Evolutionary conservation across 1,139 yeast genomes (phyloP).

Genomic region (Saccharomycopsis crataegensis): DNA sequence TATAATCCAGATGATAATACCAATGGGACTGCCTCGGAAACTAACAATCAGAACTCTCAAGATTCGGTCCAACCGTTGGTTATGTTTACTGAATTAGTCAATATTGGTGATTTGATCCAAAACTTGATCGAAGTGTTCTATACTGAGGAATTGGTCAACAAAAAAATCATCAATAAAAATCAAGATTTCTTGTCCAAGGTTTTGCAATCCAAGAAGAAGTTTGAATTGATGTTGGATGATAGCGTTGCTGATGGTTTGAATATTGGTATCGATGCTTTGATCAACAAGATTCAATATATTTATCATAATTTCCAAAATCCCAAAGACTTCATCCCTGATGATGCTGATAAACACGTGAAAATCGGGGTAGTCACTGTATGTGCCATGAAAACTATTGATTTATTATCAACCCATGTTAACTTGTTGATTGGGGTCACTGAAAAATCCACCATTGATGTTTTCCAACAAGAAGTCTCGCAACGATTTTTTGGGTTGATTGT

Average conservation of each 20-base stretch:
- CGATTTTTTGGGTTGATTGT: constrained; percentile 73
- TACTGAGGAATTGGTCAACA: constrained; percentile 68
- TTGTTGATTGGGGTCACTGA: constrained; percentile 80
- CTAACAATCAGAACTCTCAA: constrained; percentile 6
- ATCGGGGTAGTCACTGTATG: constrained; percentile 53
- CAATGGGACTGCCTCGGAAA: neutral
- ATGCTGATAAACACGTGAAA: constrained; percentile 22
- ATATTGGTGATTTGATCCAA: constrained; percentile 84
- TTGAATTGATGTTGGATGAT: constrained; percentile 77
- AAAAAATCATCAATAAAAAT: constrained; percentile 57
- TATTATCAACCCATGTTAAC: constrained; percentile 67
- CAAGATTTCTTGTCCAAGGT: constrained; percentile 75
- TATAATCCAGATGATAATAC: constrained; percentile 54
- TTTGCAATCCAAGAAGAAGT: constrained; percentile 68
- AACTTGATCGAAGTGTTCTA: constrained; percentile 91
- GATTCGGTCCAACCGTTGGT: constrained; percentile 69
- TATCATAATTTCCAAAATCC: constrained; percentile 45
- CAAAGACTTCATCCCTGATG: constrained; percentile 43
- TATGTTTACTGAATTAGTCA: constrained; percentile 81
- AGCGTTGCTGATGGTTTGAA: constrained; percentile 90
- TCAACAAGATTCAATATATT: constrained; percentile 61
- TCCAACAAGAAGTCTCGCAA: constrained; percentile 89
- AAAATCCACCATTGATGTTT: constrained; percentile 80
- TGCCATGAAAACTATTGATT: constrained; percentile 52
- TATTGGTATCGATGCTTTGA: constrained; percentile 80